A percentile compares a stretch with the other conserved stretches of the same genome.
Evolutionary conservation across 2,329 filamentous ascomycete species (phyloP).

Genomic region (Lasiodiplodia sp.): DNA sequence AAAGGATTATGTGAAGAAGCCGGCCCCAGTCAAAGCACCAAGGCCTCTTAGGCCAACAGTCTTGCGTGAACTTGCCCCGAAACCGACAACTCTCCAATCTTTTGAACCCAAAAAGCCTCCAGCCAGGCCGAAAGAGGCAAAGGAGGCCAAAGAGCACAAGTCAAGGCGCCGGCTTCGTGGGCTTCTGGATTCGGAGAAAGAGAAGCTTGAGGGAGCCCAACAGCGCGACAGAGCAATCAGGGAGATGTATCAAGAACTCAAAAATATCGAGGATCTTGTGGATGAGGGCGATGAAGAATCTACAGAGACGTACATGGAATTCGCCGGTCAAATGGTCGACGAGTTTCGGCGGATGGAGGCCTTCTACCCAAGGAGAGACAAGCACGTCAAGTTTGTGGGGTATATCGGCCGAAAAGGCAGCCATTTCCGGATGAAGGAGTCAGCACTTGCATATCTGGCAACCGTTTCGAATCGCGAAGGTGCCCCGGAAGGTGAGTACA

Average conservation of each 20-base stretch:
- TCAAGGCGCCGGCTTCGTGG: conserved; percentile 24
- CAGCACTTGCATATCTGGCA: conserved; percentile 20
- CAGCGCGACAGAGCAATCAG: conserved; percentile 48
- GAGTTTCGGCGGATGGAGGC: conserved; percentile 67
- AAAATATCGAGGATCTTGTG: conserved; percentile 50
- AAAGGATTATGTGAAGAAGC: not conserved
- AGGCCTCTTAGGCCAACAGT: conserved; percentile 1
- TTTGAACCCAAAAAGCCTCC: conserved; percentile 13
- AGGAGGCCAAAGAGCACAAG: conserved; percentile 16
- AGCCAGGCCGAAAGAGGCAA: conserved; percentile 8
- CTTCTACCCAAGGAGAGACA: conserved; percentile 63
- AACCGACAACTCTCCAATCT: conserved; percentile 26
- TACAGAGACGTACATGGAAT: conserved; percentile 65
- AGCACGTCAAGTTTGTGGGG: conserved; percentile 49
- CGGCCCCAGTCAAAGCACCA: not conserved
- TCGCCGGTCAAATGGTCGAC: conserved; percentile 64
- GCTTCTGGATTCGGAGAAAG: conserved; percentile 20
- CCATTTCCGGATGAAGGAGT: conserved; percentile 28
- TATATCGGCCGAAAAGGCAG: conserved; percentile 45
- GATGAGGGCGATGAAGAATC: conserved; percentile 59
- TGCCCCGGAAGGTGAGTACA: conserved; percentile 51
- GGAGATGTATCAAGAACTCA: conserved; percentile 54
- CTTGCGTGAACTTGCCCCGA: conserved; percentile 14
- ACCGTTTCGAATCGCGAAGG: conserved; percentile 34
- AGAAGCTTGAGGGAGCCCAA: conserved; percentile 36